These are phyloP conservation scores for Tubosaeta brunneosetosa DNA, from an alignment of 768 basidiomycete genomes.

Conservation along the genomic window DNA sequence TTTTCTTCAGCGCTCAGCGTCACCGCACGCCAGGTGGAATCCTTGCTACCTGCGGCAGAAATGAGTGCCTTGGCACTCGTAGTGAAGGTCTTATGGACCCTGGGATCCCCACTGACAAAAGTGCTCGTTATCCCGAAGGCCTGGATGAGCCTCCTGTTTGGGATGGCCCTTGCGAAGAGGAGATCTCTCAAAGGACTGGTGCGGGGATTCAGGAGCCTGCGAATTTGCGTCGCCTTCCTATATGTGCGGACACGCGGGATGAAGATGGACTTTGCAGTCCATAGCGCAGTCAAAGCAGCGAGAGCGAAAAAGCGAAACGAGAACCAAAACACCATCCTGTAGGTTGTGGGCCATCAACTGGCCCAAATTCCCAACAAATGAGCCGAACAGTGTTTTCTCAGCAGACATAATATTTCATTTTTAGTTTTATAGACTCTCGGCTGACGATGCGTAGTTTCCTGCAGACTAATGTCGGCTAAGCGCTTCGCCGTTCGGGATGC, in stretches of 20 bases:
- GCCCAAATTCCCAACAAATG: too few species aligned
- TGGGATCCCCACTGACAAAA: conserved; percentile 41
- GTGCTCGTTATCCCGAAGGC: conserved; percentile 41
- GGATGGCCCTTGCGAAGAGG: conserved; percentile 17
- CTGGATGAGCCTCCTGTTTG: conserved; percentile 21
- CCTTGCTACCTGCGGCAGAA: conserved; percentile 1
- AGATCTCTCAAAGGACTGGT: conserved; percentile 7
- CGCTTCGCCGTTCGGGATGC: too few species aligned
- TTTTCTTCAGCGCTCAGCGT: conserved; percentile 9
- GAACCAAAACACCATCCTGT: background rate
- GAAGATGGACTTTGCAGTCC: background rate
- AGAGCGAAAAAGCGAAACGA: background rate
- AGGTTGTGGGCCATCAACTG: too few species aligned
- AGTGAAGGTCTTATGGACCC: conserved; percentile 28
- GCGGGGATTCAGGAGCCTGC: conserved; percentile 6
- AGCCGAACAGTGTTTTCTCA: too few species aligned
- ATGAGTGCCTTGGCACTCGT: conserved; percentile 21
- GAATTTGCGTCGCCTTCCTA: conserved; percentile 3
- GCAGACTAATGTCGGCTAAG: too few species aligned
- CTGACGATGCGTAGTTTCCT: too few species aligned
- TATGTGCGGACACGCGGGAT: conserved; percentile 9
- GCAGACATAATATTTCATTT: too few species aligned
- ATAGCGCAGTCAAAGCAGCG: background rate
- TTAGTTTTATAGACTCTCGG: too few species aligned
- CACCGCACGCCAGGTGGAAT: conserved; percentile 13